Evolutionary conservation across 1,284 basidiomycete species (phyloP).

Genomic region (Ganoderma leucocontextum): DNA sequence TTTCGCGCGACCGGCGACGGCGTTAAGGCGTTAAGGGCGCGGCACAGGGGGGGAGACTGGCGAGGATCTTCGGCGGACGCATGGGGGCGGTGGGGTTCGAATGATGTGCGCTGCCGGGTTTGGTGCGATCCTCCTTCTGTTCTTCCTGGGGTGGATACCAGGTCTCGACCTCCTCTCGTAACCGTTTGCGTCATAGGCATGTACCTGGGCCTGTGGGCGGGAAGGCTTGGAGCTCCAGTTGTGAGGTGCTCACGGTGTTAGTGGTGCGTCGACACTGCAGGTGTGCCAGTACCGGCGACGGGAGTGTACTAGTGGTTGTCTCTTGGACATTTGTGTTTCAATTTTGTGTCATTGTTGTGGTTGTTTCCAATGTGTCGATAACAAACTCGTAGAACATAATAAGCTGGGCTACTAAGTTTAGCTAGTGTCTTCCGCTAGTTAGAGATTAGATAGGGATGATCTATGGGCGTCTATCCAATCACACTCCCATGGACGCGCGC

Average conservation of each 20-base stretch:
- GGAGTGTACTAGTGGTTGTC: background rate
- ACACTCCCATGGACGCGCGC: constrained; percentile 16
- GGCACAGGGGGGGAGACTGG: background rate
- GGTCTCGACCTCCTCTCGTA: constrained; percentile 16
- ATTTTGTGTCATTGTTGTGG: background rate
- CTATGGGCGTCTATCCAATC: constrained; percentile 26
- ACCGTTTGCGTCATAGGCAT: constrained; percentile 21
- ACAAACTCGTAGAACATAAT: background rate
- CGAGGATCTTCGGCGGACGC: constrained; percentile 18
- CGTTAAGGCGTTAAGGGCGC: constrained; percentile 14
- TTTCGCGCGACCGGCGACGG: constrained; percentile 5
- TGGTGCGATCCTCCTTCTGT: constrained; percentile 10
- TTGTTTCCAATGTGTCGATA: background rate
- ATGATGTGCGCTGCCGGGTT: constrained; percentile 21
- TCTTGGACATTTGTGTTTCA: background rate
- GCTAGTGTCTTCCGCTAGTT: too few relatives aligned
- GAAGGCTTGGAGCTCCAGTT: constrained; percentile 8
- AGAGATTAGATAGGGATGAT: constrained; percentile 22
- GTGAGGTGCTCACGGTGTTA: background rate
- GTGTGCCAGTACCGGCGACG: background rate
- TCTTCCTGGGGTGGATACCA: background rate
- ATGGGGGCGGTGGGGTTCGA: constrained; percentile 2
- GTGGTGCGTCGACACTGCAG: background rate
- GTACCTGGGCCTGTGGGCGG: constrained; percentile 15
- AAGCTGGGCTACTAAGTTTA: too few relatives aligned